Base-by-base conservation (phyloP, 352 stramenopile species). In the Globisporangium solare region DNA sequence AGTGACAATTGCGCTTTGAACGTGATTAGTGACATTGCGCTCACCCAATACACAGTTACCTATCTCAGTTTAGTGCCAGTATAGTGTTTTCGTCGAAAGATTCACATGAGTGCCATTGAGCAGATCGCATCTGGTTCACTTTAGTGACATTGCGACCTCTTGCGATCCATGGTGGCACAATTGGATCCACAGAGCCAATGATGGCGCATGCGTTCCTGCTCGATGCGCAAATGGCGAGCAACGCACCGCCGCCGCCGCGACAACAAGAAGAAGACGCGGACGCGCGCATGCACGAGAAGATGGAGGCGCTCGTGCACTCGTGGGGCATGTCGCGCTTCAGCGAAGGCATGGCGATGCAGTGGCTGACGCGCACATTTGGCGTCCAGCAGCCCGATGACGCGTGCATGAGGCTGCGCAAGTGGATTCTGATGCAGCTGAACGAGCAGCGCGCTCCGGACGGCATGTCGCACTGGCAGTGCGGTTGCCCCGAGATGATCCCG, bases 401-500 rank as follows among this genome's bases (percentile, higher is more conserved):
- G 3, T 68, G 85, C 22, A 55, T 50, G 24, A 68, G 71, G 6
- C 47, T 95, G 47, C 70, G 76, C 39, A 60, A 74, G 56, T 95
- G 83, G 86, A 57, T 92, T 15, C 47, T 92, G 21, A 56, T 80
- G 67, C 75, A 91, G 55, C 57, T 95, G 15, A 93, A 92, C 58
- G 50, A 63, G 15, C 72, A 75, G 17, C 68, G 63, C 4, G 43
- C 56, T 0, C 61, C 63, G 0, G 24, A 51, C 3, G 58, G 56
- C 31, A 64, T 74, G 18, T 83, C 71, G 0, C 22, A 46, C 1
- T 93, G 81, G 79, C 83, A 95, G 56, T 22, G 65, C 6, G 80
- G 85, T 2, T 94, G 80, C 48, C 80, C 83, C 0, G 69, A 91
- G 27, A 17, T 92, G 17, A 63, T 92, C 12, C 82, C 84, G 10